Conservation (phyloP, 805 yeast genomes). For the Monosporozyma yasuniensis region DNA sequence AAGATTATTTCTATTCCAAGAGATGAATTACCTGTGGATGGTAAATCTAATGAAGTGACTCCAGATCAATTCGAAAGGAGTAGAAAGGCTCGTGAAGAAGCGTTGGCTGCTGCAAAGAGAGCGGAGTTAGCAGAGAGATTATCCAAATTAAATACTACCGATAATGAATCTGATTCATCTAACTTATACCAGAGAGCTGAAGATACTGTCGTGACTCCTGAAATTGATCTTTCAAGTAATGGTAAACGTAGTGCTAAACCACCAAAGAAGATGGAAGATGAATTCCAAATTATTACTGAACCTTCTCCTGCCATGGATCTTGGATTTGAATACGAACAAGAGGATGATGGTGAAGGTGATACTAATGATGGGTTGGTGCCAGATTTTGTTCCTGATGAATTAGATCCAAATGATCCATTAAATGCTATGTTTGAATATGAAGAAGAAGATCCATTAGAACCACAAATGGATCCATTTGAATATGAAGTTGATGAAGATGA, state of each 20-base stretch:
- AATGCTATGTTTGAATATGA: constrained; percentile 37
- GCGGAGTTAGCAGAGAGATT: constrained; percentile 32
- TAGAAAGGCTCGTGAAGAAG: constrained; percentile 55
- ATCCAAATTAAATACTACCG: constrained; percentile 12
- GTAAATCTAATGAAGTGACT: constrained; percentile 33
- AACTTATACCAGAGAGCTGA: constrained; percentile 21
- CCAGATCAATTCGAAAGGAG: constrained; percentile 57
- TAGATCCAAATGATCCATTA: constrained; percentile 33
- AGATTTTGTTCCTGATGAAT: constrained; percentile 22
- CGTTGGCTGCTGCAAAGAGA: constrained; percentile 57
- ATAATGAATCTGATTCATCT: constrained; percentile 3
- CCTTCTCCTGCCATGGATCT: constrained; percentile 23
- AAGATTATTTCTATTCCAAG: constrained; percentile 83
- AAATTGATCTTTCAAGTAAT: constrained; percentile 6
- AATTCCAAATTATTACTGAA: constrained; percentile 17
- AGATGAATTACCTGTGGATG: constrained; percentile 59
- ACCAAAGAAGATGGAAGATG: constrained; percentile 7
- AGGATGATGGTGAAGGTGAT: constrained; percentile 11
- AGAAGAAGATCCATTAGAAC: constrained; percentile 47
- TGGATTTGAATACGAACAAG: constrained; percentile 18
- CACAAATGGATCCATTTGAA: constrained; percentile 1
- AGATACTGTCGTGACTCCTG: constrained; percentile 23
- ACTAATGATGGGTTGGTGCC: constrained; percentile 16
- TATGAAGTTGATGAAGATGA: constrained; percentile 37
- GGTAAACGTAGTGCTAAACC: constrained; percentile 1